Evolutionary conservation across 2,329 filamentous ascomycete species (phyloP).

Genomic region (Mycosphaerella sp.): DNA sequence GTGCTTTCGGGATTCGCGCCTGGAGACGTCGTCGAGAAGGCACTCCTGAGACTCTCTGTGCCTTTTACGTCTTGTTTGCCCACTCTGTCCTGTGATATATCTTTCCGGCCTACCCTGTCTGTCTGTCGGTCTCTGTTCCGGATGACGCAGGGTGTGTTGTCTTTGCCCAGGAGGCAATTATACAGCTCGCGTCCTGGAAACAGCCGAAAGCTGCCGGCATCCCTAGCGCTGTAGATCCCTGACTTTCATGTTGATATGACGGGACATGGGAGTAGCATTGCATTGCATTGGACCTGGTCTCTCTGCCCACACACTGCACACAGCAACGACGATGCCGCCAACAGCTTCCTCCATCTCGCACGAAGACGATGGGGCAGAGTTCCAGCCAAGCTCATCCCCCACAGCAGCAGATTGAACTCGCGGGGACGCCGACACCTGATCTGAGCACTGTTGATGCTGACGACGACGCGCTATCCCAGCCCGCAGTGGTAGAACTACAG

Average conservation of each 20-base stretch:
- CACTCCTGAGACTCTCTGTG: too few relatives aligned
- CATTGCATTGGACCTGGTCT: neutral
- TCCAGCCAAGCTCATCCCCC: conserved; percentile 13
- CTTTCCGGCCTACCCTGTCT: too few relatives aligned
- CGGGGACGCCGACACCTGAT: conserved; percentile 5
- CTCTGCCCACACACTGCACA: neutral
- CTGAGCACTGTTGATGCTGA: neutral
- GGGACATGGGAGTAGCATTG: neutral
- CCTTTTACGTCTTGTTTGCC: too few relatives aligned
- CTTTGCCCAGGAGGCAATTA: neutral
- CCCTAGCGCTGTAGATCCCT: neutral
- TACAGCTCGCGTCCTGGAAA: neutral
- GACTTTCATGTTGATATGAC: neutral
- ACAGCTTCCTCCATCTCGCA: neutral
- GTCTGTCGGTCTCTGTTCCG: neutral
- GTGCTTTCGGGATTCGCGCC: neutral
- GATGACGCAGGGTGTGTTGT: neutral
- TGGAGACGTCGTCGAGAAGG: neutral
- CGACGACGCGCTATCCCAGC: neutral
- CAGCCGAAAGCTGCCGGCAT: neutral
- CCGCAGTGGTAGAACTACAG: neutral
- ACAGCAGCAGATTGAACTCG: conserved; percentile 7
- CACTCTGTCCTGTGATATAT: too few relatives aligned
- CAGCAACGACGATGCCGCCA: neutral
- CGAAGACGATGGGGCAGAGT: conserved; percentile 11